These are phyloP conservation scores for Penicillium sp. DNA, from an alignment of 2,329 filamentous ascomycete genomes.

Conservation along the genomic window DNA sequence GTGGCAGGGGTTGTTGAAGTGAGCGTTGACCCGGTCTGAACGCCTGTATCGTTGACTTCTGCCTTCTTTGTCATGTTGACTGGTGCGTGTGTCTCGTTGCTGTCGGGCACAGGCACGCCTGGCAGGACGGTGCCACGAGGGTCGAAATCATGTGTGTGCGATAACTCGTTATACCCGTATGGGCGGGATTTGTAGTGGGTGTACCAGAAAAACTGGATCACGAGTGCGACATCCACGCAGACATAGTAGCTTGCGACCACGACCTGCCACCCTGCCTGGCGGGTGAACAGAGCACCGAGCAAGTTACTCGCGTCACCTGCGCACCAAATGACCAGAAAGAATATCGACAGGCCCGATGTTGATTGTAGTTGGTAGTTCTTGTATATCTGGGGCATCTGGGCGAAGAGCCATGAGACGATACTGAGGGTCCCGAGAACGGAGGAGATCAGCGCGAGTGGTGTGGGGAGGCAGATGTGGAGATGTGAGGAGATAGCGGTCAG, in stretches of 20 bases:
- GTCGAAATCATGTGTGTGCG: constrained; percentile 26
- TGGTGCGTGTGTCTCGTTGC: constrained; percentile 21
- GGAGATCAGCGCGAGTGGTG: constrained; percentile 58
- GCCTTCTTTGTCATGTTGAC: constrained; percentile 21
- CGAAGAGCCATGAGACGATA: constrained; percentile 64
- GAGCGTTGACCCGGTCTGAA: constrained; percentile 21
- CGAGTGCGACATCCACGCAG: constrained; percentile 58
- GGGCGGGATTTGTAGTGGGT: constrained; percentile 50
- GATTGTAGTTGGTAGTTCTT: constrained; percentile 62
- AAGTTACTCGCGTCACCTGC: constrained; percentile 60
- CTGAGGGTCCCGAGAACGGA: constrained; percentile 57
- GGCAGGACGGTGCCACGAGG: constrained; percentile 32
- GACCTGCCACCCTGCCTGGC: constrained; percentile 62
- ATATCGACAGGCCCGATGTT: constrained; percentile 60
- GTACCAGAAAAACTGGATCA: constrained; percentile 63
- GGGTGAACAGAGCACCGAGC: constrained; percentile 57
- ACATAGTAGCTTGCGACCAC: constrained; percentile 62
- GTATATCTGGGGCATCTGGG: constrained; percentile 64
- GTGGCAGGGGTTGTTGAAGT: constrained; percentile 21
- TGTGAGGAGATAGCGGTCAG: constrained; percentile 54
- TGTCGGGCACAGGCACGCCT: constrained; percentile 34
- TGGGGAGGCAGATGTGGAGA: constrained; percentile 60
- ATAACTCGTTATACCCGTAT: constrained; percentile 30
- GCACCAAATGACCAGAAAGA: constrained; percentile 63
- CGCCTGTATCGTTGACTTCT: constrained; percentile 27